Percentiles rank a stretch among this genome's conserved stretches.
phyloP scores from a whole-genome alignment of 1,284 basidiomycete species.

The Rhodotorula glutinis region DNA sequence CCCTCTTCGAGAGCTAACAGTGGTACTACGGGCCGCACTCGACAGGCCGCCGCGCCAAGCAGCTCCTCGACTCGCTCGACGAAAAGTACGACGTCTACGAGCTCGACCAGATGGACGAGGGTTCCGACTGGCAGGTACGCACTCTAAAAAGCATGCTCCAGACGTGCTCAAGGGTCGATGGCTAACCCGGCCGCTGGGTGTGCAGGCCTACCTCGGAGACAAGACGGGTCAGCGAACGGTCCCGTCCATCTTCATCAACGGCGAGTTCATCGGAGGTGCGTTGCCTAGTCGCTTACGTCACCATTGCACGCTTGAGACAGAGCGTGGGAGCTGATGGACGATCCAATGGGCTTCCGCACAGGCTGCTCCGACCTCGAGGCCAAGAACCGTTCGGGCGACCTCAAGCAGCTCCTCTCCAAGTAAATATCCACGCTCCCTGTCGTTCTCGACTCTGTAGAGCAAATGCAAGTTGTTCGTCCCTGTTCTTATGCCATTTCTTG shows the following conservation, averaged over 20 bases:
- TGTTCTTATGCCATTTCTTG: no score
- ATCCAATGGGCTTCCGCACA: not conserved
- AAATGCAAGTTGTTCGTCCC: no score
- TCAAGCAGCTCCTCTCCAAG: conserved; percentile 45
- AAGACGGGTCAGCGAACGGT: conserved; percentile 52
- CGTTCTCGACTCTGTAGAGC: no score
- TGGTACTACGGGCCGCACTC: no score
- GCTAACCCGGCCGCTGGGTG: no score
- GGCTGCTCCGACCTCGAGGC: conserved; percentile 39
- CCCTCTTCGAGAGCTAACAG: no score
- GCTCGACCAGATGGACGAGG: conserved; percentile 48
- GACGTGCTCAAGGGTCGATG: not conserved
- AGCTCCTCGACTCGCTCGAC: conserved; percentile 45
- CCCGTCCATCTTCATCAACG: conserved; percentile 51
- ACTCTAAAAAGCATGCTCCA: no score
- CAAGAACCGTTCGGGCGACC: conserved; percentile 43
- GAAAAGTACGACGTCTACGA: conserved; percentile 47
- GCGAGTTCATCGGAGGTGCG: conserved; percentile 48
- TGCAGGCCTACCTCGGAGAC: conserved; percentile 47
- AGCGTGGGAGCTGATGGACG: no score
- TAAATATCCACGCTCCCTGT: not conserved
- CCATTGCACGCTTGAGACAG: no score
- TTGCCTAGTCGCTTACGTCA: not conserved
- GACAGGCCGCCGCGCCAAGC: conserved; percentile 43
- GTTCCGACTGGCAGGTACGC: conserved; percentile 35